Base-by-base conservation (phyloP, 257 asterid species). In the Agastache rugosa region DNA sequence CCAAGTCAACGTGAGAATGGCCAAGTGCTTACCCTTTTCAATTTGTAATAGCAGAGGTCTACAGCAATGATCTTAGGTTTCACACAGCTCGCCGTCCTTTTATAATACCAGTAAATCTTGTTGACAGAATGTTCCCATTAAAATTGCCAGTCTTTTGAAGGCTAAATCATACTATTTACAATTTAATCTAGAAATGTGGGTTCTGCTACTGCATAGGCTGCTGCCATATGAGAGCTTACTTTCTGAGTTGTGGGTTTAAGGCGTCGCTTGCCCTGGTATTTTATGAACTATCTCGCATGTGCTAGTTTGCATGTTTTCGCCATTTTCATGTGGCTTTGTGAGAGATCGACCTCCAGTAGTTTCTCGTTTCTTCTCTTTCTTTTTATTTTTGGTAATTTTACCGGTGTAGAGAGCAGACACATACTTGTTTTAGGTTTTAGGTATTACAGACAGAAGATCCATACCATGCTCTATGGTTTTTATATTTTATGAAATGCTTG, bases 211-310 rank as follows among this genome's bases (percentile, higher is more conserved):
- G 63, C 69, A 41, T 41, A 31, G 1, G 31, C 50, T 54, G 72
- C 72, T 75, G 37, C 48, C 42, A 66, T 54, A 12, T 19, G 17
- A 19, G 53, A 29, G n/a, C 53, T 10, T 19, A 66, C 29, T 66
- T 39, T 29, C 55, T 37, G 15, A 37, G 56, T 39, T 65, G 60
- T 65, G 60, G 59, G 54, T 25, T 72, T 39, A n/a, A 61, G 37
- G 45, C 58, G 7, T 29, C 23, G 7, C 55, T 63, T 20, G 9
- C 50, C 44, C n/a, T 15, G 11, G 37, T 63, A 61, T n/a, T 50
- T 20, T 8, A 7, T 56, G 76, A 59, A 37, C 60, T 31, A 6
- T 50, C 20, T 71, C 3, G 1, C 4, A 15, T 58, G 8, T 63
- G 16, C 19, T 60, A 15, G 42, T 48, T 50, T 48, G 68, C 54